Conservation (phyloP, 1,284 basidiomycete species). For the Jaminaea rosea region DNA sequence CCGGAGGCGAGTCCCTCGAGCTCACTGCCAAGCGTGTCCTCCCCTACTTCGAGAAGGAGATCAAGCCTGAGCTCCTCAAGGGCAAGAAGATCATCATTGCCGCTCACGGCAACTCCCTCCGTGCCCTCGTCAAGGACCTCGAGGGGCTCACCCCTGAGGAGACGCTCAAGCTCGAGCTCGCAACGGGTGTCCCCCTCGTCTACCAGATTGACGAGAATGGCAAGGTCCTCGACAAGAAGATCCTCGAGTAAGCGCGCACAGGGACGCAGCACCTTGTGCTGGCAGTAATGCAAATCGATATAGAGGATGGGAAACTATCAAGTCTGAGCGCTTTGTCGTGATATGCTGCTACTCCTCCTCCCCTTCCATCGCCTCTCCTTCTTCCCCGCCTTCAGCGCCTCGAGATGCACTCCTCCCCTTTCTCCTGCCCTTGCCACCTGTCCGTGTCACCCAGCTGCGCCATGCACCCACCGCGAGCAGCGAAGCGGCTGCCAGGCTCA, state of each 20-base stretch:
- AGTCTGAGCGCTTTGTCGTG: too few relatives aligned
- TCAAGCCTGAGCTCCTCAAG: conserved; percentile 45
- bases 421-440: too few relatives aligned
- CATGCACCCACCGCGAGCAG: conserved; percentile 1
- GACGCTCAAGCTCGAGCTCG: conserved; percentile 47
- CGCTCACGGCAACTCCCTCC: conserved; percentile 50
- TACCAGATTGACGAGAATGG: conserved; percentile 48
- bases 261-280: too few relatives aligned
- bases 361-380: neutral
- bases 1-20: conserved; percentile 49
- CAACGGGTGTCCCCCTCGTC: conserved; percentile 47
- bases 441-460: neutral
- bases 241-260: conserved; percentile 33
- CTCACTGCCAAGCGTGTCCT: conserved; percentile 48
- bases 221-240: conserved; percentile 43
- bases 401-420: neutral
- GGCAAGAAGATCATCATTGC: conserved; percentile 50
- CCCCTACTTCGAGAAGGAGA: conserved; percentile 49
- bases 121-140: conserved; percentile 49
- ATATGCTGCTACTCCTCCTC: too few relatives aligned
- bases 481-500: neutral
- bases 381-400: neutral
- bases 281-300: too few relatives aligned
- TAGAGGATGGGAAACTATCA: too few relatives aligned
- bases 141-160: conserved; percentile 47